Evolutionary conservation across 768 basidiomycete genomes (phyloP).

Genomic region (Termitomyces bulborhizus): DNA sequence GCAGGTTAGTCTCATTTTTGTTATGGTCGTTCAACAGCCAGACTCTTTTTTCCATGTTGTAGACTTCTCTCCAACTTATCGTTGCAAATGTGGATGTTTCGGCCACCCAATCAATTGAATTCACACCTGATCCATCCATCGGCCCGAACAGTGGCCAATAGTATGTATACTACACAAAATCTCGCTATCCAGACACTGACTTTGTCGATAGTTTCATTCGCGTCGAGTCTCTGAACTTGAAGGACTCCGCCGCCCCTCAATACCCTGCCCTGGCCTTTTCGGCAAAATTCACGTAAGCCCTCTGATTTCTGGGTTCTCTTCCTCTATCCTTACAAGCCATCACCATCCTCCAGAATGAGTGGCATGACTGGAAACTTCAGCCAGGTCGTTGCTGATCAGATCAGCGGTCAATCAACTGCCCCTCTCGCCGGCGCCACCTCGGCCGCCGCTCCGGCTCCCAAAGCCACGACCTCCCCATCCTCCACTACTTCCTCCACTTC

Average conservation of each 20-base stretch:
- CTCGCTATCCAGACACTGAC: not conserved
- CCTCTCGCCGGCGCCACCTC: slow-evolving; percentile 39
- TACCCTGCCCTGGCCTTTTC: slow-evolving; percentile 71
- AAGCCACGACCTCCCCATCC: slow-evolving; percentile 16
- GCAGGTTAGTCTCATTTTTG: slow-evolving; percentile 40
- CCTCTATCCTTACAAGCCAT: not conserved
- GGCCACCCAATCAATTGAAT: slow-evolving; percentile 34
- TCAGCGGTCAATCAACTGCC: slow-evolving; percentile 55
- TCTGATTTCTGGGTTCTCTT: not conserved
- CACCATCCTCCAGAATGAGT: slow-evolving; percentile 37
- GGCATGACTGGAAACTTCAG: slow-evolving; percentile 72
- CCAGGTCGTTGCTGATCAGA: slow-evolving; percentile 44
- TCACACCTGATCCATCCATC: slow-evolving; percentile 44
- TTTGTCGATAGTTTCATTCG: slow-evolving; percentile 62
- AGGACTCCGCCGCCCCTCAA: slow-evolving; percentile 43
- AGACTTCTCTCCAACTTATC: slow-evolving; percentile 56
- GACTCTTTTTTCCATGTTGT: not conserved
- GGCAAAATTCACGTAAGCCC: slow-evolving; percentile 64
- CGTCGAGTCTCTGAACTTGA: slow-evolving; percentile 51
- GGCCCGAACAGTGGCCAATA: slow-evolving; percentile 54
- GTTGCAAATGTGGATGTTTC: slow-evolving; percentile 45
- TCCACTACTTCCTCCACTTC: slow-evolving; percentile 15
- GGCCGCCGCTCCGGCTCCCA: slow-evolving; percentile 17
- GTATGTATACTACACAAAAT: slow-evolving; percentile 26
- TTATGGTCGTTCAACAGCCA: too few relatives aligned